Evolutionary conservation across 768 basidiomycete species (phyloP), one percentile per base, ranked within the genome.

Genomic region (Boletus rubropictus): DNA sequence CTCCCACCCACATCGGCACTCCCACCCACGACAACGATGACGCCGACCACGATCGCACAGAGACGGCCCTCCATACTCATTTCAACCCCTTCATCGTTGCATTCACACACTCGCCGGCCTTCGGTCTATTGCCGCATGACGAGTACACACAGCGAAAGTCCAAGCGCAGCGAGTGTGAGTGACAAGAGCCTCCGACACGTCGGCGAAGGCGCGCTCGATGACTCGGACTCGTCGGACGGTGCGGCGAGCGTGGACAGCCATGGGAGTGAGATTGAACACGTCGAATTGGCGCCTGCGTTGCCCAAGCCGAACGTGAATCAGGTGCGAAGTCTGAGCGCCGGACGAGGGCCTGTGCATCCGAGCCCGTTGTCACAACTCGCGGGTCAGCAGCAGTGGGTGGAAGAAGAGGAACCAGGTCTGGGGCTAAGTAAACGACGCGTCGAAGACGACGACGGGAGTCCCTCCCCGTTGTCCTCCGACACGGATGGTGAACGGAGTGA

Each of bases 191-290:
- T 79, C 27, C 70, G 78, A 2, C 81, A 87, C 55, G 78, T 83
- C 10, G 87, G 87, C 4, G 88, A 89, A 57, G 86, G 87, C 22
- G 84, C 82, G 1, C 65, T 90, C 4, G 83, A 85, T 48, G 86
- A 88, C 57, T 88, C 85, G 0, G 86, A 88, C 66, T 86, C 85
- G 1, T 77, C 76, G 2, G 74, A 68, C 11, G 42, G 48, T 5
- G 52, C 41, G 12, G 56, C 39, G 33, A 52, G 60, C 12, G 46
- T 21, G 8, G 58, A 56, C n/a, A 48, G 53, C 11, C 50, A 53
- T 21, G 46, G 20, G 21, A 64, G 63, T 48, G 71, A 60, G 34
- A 65, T 61, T 7, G 73, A 65, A 24, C 69, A 64, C 9, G 57
- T 56, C n/a, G 68, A 66, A 20, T 58, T 52, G 42, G 65, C 50